Percentiles rank a stretch among this genome's conserved stretches.
phyloP scores from a whole-genome alignment of 1,284 basidiomycete genomes.

The Exsudoporus floridanus region DNA sequence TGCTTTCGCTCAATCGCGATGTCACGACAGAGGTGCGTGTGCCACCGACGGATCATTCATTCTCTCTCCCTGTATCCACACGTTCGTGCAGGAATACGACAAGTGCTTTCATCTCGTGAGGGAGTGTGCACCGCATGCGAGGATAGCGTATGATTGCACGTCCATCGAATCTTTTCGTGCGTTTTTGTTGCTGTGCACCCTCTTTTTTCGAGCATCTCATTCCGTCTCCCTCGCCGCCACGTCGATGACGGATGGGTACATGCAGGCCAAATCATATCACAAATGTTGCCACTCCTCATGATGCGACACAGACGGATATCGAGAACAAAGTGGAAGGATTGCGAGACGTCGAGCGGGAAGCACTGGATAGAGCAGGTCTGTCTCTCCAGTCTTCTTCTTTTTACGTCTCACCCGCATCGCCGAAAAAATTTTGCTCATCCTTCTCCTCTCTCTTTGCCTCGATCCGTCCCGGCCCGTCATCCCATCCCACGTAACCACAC shows the following conservation, averaged over 20 bases:
- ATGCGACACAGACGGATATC: constrained; percentile 80
- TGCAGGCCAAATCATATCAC: constrained; percentile 64
- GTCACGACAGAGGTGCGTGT: constrained; percentile 58
- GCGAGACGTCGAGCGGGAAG: constrained; percentile 59
- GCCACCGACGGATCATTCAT: constrained; percentile 2
- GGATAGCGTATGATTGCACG: constrained; percentile 51
- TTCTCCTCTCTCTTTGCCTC: not conserved
- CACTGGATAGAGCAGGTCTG: constrained; percentile 79
- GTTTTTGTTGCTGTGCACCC: constrained; percentile 29
- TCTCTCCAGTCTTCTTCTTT: constrained; percentile 9
- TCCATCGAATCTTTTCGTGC: constrained; percentile 64
- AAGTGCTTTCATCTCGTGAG: constrained; percentile 56
- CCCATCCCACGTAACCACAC: not conserved
- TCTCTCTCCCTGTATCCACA: not conserved
- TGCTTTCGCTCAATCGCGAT: constrained; percentile 71
- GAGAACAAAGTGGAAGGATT: constrained; percentile 67
- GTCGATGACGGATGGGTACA: not conserved
- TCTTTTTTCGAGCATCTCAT: not conserved
- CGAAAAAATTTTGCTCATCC: not conserved
- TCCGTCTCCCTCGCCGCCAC: not conserved
- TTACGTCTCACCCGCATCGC: not conserved
- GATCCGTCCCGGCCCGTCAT: not conserved
- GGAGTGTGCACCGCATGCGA: constrained; percentile 55
- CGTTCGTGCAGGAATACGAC: constrained; percentile 59
- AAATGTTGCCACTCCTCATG: constrained; percentile 78